phyloP scores from a whole-genome alignment of 805 yeast species.

The Novakomyces olei region DNA sequence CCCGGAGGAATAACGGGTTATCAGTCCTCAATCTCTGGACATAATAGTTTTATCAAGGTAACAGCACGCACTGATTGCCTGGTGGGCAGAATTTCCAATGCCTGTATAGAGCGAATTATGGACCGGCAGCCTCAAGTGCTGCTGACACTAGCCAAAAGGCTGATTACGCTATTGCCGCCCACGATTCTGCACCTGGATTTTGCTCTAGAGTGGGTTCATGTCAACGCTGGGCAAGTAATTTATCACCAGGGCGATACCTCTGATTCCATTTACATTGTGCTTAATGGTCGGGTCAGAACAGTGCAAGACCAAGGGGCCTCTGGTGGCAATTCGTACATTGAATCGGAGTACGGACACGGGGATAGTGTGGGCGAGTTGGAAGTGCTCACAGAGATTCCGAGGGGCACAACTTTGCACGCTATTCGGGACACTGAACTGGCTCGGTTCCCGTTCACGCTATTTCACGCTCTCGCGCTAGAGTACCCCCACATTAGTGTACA shows the following conservation, averaged over 20 bases:
- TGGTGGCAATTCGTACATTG: slow-evolving; percentile 12
- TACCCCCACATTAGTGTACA: slow-evolving; percentile 82
- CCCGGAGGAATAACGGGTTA: slow-evolving; percentile 80
- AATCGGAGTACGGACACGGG: slow-evolving; percentile 71
- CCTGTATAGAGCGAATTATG: slow-evolving; percentile 37
- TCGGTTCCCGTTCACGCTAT: slow-evolving; percentile 70
- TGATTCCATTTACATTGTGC: slow-evolving; percentile 70
- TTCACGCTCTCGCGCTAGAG: slow-evolving; percentile 61
- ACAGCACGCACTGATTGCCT: slow-evolving; percentile 38
- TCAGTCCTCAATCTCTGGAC: slow-evolving; percentile 56
- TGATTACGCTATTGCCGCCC: slow-evolving; percentile 43
- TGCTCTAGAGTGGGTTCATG: slow-evolving; percentile 86
- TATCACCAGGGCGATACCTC: slow-evolving; percentile 71
- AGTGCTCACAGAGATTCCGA: slow-evolving; percentile 45
- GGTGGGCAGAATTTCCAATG: slow-evolving; percentile 48
- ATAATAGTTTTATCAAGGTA: slow-evolving; percentile 53
- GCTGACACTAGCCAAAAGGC: slow-evolving; percentile 50
- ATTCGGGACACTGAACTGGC: slow-evolving; percentile 88
- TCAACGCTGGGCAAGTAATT: slow-evolving; percentile 63
- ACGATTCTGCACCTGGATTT: slow-evolving; percentile 59
- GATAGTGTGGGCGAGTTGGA: slow-evolving; percentile 90
- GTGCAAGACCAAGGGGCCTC: slow-evolving; percentile 14
- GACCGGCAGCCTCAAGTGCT: slow-evolving; percentile 61
- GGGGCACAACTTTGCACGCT: slow-evolving; percentile 53
- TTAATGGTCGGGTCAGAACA: slow-evolving; percentile 72